A percentile compares a stretch with the other conserved stretches of the same genome.
Conservation (phyloP, 2,329 filamentous ascomycete species). For the Venturia carpophila region DNA sequence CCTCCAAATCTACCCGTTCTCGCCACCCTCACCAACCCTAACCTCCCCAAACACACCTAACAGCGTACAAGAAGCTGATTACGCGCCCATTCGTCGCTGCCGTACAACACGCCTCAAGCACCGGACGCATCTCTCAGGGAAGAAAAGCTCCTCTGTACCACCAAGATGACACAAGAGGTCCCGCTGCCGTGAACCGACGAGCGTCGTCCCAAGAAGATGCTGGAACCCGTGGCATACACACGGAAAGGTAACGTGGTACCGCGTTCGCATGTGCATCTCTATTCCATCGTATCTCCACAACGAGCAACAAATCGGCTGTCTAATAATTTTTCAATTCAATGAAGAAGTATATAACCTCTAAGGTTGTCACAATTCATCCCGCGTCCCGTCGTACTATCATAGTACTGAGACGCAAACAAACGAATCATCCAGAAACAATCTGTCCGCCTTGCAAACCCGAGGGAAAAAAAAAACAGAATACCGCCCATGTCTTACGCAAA, state of each 20-base stretch:
- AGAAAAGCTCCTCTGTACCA: too few species aligned
- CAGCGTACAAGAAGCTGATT: not conserved
- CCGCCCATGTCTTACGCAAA: not conserved
- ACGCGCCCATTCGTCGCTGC: not conserved
- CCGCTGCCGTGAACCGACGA: too few species aligned
- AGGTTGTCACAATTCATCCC: not conserved
- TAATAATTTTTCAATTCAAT: constrained; percentile 4
- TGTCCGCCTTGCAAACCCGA: not conserved
- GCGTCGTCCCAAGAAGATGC: too few species aligned
- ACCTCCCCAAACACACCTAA: not conserved
- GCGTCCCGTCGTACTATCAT: constrained; percentile 8
- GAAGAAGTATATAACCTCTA: not conserved
- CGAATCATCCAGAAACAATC: not conserved
- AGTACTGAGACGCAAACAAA: not conserved
- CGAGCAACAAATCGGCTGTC: not conserved
- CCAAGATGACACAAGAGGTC: too few species aligned
- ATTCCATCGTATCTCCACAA: too few species aligned
- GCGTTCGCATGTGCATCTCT: too few species aligned
- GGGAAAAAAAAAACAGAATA: not conserved
- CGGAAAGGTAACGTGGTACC: too few species aligned
- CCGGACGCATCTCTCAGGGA: too few species aligned
- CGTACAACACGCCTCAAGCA: not conserved
- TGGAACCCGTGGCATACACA: too few species aligned
- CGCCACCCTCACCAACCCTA: not conserved
- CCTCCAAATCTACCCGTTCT: not conserved